Conservation (phyloP, 2,329 filamentous ascomycete species). For the Botrytis aclada region DNA sequence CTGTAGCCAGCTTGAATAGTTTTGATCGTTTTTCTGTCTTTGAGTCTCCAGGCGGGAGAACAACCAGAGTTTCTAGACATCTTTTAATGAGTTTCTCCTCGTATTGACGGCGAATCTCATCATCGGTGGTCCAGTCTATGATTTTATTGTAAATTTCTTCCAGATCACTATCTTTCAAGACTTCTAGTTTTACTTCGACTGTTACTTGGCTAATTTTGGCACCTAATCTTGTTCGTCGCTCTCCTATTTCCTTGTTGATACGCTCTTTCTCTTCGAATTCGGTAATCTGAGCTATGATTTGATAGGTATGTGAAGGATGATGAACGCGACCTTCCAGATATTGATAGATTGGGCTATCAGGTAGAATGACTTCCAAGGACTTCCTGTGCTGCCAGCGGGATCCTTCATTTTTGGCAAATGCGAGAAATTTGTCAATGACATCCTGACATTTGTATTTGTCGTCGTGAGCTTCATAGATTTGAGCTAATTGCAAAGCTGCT, state of each 20-base stretch:
- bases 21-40: slow-evolving; percentile 70
- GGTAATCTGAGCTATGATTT: slow-evolving; percentile 75
- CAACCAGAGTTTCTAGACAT: slow-evolving; percentile 73
- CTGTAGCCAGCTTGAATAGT: slow-evolving; percentile 73
- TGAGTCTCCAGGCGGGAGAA: slow-evolving; percentile 58
- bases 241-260: slow-evolving; percentile 86
- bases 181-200: slow-evolving; percentile 80
- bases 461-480: slow-evolving; percentile 67
- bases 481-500: slow-evolving; percentile 69
- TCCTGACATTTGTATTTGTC: slow-evolving; percentile 62
- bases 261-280: slow-evolving; percentile 84
- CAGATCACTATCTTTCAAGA: slow-evolving; percentile 72
- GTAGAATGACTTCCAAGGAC: slow-evolving; percentile 73
- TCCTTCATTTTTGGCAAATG: slow-evolving; percentile 70
- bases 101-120: slow-evolving; percentile 76
- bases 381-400: slow-evolving; percentile 70
- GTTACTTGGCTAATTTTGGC: slow-evolving; percentile 82
- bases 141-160: slow-evolving; percentile 77
- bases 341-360: slow-evolving; percentile 75
- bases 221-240: slow-evolving; percentile 82
- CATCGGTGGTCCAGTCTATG: slow-evolving; percentile 87
- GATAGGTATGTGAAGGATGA: slow-evolving; percentile 76
- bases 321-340: slow-evolving; percentile 81
- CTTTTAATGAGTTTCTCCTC: slow-evolving; percentile 87
- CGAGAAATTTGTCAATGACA: slow-evolving; percentile 75